Evolutionary conservation across 1,284 basidiomycete species (phyloP), one percentile per base, ranked within the genome.

Genomic region (Farysia itapuensis): DNA sequence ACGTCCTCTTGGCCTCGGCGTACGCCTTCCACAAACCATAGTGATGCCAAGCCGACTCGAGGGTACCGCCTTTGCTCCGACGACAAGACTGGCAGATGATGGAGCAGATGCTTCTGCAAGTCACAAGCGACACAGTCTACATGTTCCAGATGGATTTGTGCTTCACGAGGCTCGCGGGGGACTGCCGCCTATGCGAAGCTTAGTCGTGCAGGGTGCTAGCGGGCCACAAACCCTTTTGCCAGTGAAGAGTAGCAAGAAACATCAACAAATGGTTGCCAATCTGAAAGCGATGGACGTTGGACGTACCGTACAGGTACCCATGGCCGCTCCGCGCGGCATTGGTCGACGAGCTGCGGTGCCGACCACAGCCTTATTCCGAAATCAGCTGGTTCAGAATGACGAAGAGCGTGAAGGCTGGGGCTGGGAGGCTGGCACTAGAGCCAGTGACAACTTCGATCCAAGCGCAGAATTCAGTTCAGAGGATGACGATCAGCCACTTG

Each of bases 371-470:
- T 64, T 75, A 14, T 75, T 75, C 54, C 60, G 73, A n/a, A 75
- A 75, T 32, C 68, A 67, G 30, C 70, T 75, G 4, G 70, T 69
- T 4, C 61, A 58, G 26, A 58, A 72, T 16, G 70, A 70, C 12
- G 67, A 70, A 9, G 73, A 75, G 31, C 50, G 58, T 5, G 70
- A 74, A 20, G 73, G 73, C n/a, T 75, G 72, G 72, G 73, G 73
- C 16, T 75, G 64, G 64, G 73, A 75, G 16, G 31, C 45, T 4
- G 61, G 50, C 28, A 64, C 69, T 9, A 38, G 50, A 24, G 57
- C 59, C 14, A 36, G 58, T 11, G 32, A 43, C 19, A 34, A 56
- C 23, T 64, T 67, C 40, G 28, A 41, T 4, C 46, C 52, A 4
- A 30, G 45, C 9, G 18, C 43, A 8, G 51, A 44, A 13, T 43